Evolutionary conservation across 2,329 filamentous ascomycete species (phyloP).

Genomic region (Colletotrichum sp.): DNA sequence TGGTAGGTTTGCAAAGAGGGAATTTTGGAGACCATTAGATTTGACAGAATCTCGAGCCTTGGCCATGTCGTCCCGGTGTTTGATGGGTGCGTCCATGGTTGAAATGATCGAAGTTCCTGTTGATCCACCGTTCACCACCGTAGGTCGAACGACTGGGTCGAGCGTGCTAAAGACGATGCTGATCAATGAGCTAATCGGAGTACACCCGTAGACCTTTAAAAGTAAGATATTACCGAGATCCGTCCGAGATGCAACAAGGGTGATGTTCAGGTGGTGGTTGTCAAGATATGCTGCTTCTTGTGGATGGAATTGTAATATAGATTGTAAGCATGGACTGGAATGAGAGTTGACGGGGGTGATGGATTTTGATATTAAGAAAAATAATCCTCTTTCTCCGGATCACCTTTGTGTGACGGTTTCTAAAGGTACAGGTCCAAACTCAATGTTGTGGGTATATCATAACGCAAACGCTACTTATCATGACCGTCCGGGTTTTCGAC

Average conservation of each 20-base stretch:
- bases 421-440: neutral
- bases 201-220: too few relatives aligned
- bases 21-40: rapidly evolving
- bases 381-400: neutral
- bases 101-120: neutral
- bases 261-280: too few relatives aligned
- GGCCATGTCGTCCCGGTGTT: rapidly evolving
- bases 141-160: too few relatives aligned
- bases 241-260: too few relatives aligned
- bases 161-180: too few relatives aligned
- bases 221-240: too few relatives aligned
- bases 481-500: neutral
- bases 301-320: too few relatives aligned
- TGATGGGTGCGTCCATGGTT: neutral
- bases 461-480: neutral
- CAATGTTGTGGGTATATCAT: neutral
- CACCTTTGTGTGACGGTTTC: neutral
- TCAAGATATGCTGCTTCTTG: too few relatives aligned
- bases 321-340: too few relatives aligned
- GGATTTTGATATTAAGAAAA: neutral
- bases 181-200: too few relatives aligned
- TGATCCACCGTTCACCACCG: too few relatives aligned
- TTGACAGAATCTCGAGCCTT: neutral
- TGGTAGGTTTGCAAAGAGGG: neutral
- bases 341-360: neutral